Base-by-base conservation (phyloP, 768 basidiomycete species). In the Amanita inopinata region DNA sequence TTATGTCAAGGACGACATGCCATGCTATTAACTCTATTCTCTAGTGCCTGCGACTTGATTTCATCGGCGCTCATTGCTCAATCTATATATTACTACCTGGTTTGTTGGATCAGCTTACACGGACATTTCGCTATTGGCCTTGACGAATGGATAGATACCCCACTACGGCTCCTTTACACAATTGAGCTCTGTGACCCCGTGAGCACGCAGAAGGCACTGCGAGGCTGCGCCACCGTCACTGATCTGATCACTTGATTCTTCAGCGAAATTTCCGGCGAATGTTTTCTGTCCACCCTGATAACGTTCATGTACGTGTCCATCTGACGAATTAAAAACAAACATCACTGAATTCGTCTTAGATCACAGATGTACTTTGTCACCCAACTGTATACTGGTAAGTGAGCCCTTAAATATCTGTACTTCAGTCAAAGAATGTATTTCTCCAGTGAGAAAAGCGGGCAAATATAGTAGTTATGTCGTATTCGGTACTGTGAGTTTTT, bases 81-180 rank as follows among this genome's bases (percentile, higher is more conserved):
- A 48, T 67, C 67, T 2, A 54, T 71, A 19, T 69, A 67, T 49
- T 65, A 67, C 47, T 71, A 71, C 45, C 51, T 70, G 40, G 70
- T 68, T 36, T 28, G 56, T 46, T 30, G 33, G 11, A 12, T 37
- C 3, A 12, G 18, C 34, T 23, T 23, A 27, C 11, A 23, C 6
- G 20, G 9, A 14, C 11, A n/a, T 3, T 3, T 34, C 10, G 12
- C 27, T 19, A 28, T 4, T 15, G 3, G n/a, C 24, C 12, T 4
- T 23, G 15, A 37, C n/a, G 32, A 4, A 38, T 50, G 27, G 40
- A 40, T 34, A 71, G 70, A 58, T 71, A 4, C 70, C 68, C 0
- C 57, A 67, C 45, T 71, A 63, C 39, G 70, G 70, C 4, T 66
- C 66, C 0, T 47, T 65, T 22, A 28, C 47, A 11, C 68, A 64